Base-by-base conservation (phyloP, 371 early-diverging fungal genomes). In the Nematocida ironsii region DNA sequence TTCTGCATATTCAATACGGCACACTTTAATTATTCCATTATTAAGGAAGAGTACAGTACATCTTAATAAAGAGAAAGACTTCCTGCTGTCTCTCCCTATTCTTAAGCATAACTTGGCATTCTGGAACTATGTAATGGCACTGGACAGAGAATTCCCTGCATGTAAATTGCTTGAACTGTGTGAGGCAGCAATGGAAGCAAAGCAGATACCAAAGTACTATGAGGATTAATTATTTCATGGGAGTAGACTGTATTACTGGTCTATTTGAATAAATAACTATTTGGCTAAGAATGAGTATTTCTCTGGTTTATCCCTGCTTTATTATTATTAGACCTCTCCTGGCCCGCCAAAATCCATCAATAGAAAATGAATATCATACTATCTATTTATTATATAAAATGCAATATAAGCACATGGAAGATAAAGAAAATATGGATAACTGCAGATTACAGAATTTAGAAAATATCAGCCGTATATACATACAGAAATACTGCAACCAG, bases 51-150 rank as follows among this genome's bases (percentile, higher is more conserved):
- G 20, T n/a, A 27, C 25, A 27, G 9, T 11, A 5, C 13, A 18
- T 1, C 5, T 75, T 5, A 11, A 75, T 54, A 39, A 68, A 25
- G 76, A 75, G 50, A 66, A 68, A 54, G 70, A 7, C 20, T 78
- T 78, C 54, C 71, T 78, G 1, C 45, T 68, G 0, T 4, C 52
- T 9, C 47, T 78, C 9, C 47, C 69, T 54, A 16, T 58, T 7
- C 58, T 78, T 13, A 69, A 58, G 45, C 18, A 71, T 16, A 78
- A 78, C 39, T 45, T 27, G 7, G 68, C 80, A 16, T 78, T 42
- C 71, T 78, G 80, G 80, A 78, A 78, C 80, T 78, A 78, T 54
- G 71, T 71, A 6, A 13, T 4, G 7, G 80, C 58, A 5, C 11
- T 78, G 20, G 52, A 62, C 20, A 27, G 55, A 62, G 66, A 20